These are phyloP conservation scores for Butyriboletus loyo DNA, from an alignment of 768 basidiomycete species.

Conservation along the genomic window DNA sequence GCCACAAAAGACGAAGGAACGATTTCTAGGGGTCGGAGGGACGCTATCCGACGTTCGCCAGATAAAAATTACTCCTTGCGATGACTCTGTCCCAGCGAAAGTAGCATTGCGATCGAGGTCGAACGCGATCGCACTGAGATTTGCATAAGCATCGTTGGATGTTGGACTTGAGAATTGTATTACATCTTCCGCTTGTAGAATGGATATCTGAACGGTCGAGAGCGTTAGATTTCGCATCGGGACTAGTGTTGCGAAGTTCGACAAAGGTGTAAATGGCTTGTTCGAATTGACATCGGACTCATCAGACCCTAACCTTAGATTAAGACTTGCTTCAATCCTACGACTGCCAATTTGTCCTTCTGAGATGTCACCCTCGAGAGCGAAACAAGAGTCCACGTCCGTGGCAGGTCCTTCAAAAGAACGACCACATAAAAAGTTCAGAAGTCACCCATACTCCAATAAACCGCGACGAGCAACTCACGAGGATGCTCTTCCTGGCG, in stretches of 20 bases:
- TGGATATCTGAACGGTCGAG: conserved; percentile 27
- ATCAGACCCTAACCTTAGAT: conserved; percentile 17
- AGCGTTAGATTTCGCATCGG: conserved; percentile 59
- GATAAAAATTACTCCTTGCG: conserved; percentile 54
- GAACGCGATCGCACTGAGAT: conserved; percentile 47
- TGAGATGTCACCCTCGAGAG: conserved; percentile 19
- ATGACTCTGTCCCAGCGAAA: conserved; percentile 61
- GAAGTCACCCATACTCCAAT: conserved; percentile 13
- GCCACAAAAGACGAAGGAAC: conserved; percentile 22
- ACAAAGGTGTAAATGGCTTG: background rate
- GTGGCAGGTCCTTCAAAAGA: conserved; percentile 12
- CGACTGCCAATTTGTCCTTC: background rate
- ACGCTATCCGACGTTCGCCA: conserved; percentile 41
- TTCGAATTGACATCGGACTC: too few species aligned
- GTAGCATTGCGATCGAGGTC: conserved; percentile 63
- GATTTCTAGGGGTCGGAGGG: conserved; percentile 8
- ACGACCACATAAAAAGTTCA: conserved; percentile 11
- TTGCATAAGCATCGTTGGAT: conserved; percentile 25
- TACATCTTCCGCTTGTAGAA: conserved; percentile 15
- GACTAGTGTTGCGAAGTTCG: background rate
- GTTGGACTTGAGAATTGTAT: conserved; percentile 12
- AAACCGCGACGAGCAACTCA: conserved; percentile 1
- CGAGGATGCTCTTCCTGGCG: conserved; percentile 48
- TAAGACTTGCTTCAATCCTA: background rate
- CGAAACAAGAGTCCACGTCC: conserved; percentile 1